Percentiles rank a stretch among this genome's conserved stretches.
Conservation (phyloP, 345 rosid species). For the Luvunga scandens region DNA sequence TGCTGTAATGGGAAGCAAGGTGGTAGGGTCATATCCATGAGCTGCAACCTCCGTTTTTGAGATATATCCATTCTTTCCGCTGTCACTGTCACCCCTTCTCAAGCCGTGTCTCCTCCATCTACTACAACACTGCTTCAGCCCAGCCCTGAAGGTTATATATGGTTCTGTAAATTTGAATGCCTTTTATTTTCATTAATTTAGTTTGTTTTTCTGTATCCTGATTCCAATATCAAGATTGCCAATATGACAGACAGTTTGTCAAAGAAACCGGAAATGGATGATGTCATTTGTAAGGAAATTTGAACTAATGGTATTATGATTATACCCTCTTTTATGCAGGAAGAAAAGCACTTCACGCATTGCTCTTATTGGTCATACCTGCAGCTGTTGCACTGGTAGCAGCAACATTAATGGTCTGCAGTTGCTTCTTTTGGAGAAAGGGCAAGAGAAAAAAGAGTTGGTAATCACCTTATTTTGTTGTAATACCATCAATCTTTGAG, state of each 20-base stretch:
- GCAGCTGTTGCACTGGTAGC: constrained; percentile 8
- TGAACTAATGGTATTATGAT: background rate
- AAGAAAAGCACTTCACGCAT: constrained; percentile 16
- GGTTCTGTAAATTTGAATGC: background rate
- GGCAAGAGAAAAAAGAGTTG: constrained; percentile 12
- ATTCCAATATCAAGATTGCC: background rate
- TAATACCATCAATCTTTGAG: background rate
- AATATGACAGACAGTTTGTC: background rate
- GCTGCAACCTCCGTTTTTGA: constrained; percentile 41
- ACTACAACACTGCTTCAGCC: background rate
- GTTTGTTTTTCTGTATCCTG: background rate
- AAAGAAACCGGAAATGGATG: background rate
- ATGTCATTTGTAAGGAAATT: background rate
- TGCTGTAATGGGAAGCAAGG: constrained; percentile 15
- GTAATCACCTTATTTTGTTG: constrained; percentile 5
- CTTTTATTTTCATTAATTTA: background rate
- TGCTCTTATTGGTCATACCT: constrained; percentile 15
- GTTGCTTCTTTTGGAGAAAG: constrained; percentile 26
- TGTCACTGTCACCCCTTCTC: background rate
- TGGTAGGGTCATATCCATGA: constrained; percentile 15
- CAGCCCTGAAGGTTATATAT: constrained; percentile 15
- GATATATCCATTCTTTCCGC: constrained; percentile 22
- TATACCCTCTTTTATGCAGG: constrained; percentile 14
- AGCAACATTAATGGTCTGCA: background rate
- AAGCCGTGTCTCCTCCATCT: constrained; percentile 11